A percentile compares a stretch with the other conserved stretches of the same genome.
These are phyloP conservation scores for Yamadazyma triangularis DNA, from an alignment of 1,139 yeast species.

Conservation along the genomic window DNA sequence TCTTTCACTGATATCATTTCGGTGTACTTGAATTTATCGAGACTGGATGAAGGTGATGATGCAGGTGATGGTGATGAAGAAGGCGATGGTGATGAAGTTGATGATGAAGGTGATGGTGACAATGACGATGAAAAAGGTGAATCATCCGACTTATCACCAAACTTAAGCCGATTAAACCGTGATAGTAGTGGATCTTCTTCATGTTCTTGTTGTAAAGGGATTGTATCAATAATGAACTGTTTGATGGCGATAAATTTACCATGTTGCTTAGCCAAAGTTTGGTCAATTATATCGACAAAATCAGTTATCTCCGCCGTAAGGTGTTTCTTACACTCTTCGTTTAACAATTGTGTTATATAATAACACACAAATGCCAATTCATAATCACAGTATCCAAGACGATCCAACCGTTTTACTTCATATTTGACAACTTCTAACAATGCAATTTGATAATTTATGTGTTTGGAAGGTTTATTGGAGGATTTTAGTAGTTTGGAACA, in stretches of 20 bases:
- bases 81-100: too few species aligned
- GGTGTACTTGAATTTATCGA: conserved; percentile 12
- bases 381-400: conserved; percentile 34
- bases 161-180: conserved; percentile 15
- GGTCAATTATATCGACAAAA: conserved; percentile 17
- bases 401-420: conserved; percentile 23
- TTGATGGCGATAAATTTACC: conserved; percentile 7
- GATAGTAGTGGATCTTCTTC: conserved; percentile 18
- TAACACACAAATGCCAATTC: conserved; percentile 33
- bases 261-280: conserved; percentile 18
- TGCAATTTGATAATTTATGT: conserved; percentile 24
- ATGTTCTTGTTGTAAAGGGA: not conserved
- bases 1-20: conserved; percentile 25
- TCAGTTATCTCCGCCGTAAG: conserved; percentile 14
- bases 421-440: conserved; percentile 33
- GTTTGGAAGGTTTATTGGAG: conserved; percentile 11
- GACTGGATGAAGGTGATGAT: conserved; percentile 1
- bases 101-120: not conserved
- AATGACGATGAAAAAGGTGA: too few species aligned
- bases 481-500: conserved; percentile 6
- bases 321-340: conserved; percentile 11
- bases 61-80: not conserved
- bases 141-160: too few species aligned
- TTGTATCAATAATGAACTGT: not conserved
- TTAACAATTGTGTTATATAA: conserved; percentile 13